Evolutionary conservation across 805 yeast species (phyloP), one percentile per base, ranked within the genome.

Genomic region (Ogataea minuta): DNA sequence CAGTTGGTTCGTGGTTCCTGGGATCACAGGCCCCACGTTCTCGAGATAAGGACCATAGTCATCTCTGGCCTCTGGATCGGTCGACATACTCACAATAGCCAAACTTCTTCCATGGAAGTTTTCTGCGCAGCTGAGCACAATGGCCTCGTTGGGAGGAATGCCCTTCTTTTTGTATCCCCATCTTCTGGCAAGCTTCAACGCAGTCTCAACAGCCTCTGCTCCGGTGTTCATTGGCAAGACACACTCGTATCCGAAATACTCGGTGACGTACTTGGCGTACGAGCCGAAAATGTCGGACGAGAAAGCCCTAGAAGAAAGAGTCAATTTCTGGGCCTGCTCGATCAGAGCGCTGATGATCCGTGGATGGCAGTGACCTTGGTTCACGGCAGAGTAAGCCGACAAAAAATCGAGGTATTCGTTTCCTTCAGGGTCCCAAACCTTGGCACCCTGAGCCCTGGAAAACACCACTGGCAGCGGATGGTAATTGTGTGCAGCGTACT

Each of bases 351-450:
- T 71, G 44, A 91, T 74, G 59, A 91, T 90, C 64, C 85, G 81
- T 41, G 98, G 97, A 63, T 91, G 98, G 63, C 97, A 90, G 63
- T 91, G 98, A 44, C 98, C 98, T 66, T 91, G 97, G 70, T 91
- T 91, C 23, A 91, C 96, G 4, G 98, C 98, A 19, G 96, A 88
- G 67, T 91, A 91, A 9, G 97, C 97, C 12, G 95, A 84, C 45
- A 91, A 69, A 59, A 91, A 91, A 64, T 91, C 98, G 49, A 91
- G 70, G 64, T 90, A 91, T 61, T 89, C 90, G 27, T 82, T 86
- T 49, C 96, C 97, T 67, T 91, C 98, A 6, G 97, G 96, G 63
- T 91, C 98, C 96, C 96, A 91, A 15, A 91, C 96, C 50, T 86
- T 83, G 19, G 96, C 96, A 34, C 98, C 98, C 44, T 62, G 49